phyloP scores from a whole-genome alignment of 345 rosid genomes.

The Lepidium didymum region DNA sequence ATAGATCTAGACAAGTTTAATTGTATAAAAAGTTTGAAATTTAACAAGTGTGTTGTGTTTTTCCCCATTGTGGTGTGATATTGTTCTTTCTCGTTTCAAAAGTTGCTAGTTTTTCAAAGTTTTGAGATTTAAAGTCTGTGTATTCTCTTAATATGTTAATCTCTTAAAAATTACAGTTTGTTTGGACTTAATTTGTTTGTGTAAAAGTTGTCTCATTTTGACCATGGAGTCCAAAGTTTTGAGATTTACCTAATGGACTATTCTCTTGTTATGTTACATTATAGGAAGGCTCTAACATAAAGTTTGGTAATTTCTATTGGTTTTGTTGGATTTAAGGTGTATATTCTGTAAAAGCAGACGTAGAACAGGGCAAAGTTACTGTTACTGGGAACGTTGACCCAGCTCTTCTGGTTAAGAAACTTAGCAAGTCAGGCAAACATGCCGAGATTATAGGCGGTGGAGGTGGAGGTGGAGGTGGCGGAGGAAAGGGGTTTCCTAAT shows the following conservation, averaged over 20 bases:
- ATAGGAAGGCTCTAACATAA: background rate
- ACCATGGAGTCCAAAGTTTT: background rate
- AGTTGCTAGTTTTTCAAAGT: background rate
- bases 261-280: background rate
- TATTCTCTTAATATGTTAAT: background rate
- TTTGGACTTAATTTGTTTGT: background rate
- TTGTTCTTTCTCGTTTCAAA: background rate
- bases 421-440: conserved; percentile 79
- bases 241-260: background rate
- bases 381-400: conserved; percentile 87
- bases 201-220: background rate
- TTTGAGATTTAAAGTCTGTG: background rate
- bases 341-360: conserved; percentile 48
- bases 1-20: background rate
- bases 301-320: background rate
- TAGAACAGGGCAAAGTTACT: conserved; percentile 80
- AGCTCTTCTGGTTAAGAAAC: conserved; percentile 57
- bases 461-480: conserved; percentile 14
- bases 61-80: background rate
- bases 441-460: conserved; percentile 67
- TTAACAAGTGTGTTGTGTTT: background rate
- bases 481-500: conserved; percentile 33
- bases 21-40: background rate
- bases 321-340: conserved; percentile 46
- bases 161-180: background rate